phyloP scores from a whole-genome alignment of 202 grass and related monocot genomes.

The Panicum virgatum region DNA sequence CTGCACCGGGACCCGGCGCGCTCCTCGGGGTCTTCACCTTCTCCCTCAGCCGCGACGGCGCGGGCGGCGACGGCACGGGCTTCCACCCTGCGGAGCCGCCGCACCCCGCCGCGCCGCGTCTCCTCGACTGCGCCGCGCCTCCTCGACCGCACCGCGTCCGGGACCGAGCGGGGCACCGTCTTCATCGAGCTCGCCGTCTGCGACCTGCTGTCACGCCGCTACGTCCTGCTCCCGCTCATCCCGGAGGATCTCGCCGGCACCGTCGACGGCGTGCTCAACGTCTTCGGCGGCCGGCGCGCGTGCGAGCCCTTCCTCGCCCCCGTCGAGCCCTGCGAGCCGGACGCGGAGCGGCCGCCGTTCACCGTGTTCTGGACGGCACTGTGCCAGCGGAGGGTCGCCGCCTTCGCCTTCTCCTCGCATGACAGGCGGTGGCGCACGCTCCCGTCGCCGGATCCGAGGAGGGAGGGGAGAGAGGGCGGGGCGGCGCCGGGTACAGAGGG shows the following conservation, averaged over 20 bases:
- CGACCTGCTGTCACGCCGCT: too few species aligned
- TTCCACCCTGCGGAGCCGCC: constrained; percentile 36
- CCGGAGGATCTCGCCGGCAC: too few species aligned
- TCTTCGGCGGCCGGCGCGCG: too few species aligned
- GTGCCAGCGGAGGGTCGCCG: constrained; percentile 27
- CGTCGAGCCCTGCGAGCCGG: too few species aligned
- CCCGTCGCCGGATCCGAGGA: constrained; percentile 32
- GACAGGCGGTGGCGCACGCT: constrained; percentile 37
- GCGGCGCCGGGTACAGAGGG: too few species aligned
- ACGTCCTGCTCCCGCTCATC: too few species aligned
- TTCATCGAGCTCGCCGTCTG: too few species aligned
- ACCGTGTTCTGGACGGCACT: constrained; percentile 42
- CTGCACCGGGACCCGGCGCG: background rate
- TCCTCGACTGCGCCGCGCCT: constrained; percentile 27
- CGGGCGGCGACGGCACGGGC: too few species aligned
- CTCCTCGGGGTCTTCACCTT: constrained; percentile 41
- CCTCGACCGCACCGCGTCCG: constrained; percentile 28
- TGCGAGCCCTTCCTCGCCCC: too few species aligned
- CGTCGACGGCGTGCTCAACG: too few species aligned
- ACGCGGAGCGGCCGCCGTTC: constrained; percentile 20
- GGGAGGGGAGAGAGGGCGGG: too few species aligned
- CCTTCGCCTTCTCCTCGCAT: constrained; percentile 39
- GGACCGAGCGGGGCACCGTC: background rate
- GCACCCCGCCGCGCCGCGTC: background rate
- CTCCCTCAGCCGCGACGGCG: background rate